These are phyloP conservation scores for Raddia distichophylla DNA, from an alignment of 176 grass and related monocot species.

Conservation along the genomic window DNA sequence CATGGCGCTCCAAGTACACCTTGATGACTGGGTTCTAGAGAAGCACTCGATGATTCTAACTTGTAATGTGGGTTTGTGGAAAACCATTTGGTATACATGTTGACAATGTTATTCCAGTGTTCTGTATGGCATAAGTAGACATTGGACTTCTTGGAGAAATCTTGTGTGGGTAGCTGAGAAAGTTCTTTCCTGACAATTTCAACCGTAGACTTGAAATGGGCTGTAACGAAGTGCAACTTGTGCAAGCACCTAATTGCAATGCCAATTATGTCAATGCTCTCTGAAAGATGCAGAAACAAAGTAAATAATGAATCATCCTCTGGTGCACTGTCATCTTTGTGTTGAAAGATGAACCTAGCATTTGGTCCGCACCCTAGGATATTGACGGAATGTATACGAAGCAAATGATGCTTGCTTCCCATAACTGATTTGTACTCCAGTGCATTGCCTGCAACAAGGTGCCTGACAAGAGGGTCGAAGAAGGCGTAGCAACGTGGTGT, in stretches of 20 bases:
- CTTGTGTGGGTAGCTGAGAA: not conserved
- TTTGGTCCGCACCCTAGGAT: not conserved
- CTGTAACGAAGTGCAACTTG: not conserved
- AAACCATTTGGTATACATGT: not conserved
- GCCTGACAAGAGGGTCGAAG: conserved; percentile 10
- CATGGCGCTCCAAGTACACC: not conserved
- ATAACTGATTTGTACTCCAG: not conserved
- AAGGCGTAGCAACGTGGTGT: not conserved
- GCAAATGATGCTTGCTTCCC: too few species aligned
- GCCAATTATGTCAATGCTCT: not conserved
- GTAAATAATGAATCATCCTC: not conserved
- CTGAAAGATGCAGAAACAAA: conserved; percentile 10
- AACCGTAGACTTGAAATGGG: not conserved
- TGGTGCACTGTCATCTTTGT: not conserved
- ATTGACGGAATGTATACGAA: not conserved
- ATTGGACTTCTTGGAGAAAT: not conserved
- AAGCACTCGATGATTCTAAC: not conserved
- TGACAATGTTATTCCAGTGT: not conserved
- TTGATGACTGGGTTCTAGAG: not conserved
- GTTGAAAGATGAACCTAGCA: not conserved
- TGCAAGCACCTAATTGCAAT: conserved; percentile 5
- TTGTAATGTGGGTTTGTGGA: not conserved
- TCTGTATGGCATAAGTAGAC: not conserved
- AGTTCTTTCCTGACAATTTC: not conserved
- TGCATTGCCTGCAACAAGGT: conserved; percentile 17